These are phyloP conservation scores for Russula vinacea DNA, from an alignment of 768 basidiomycete genomes.

Conservation along the genomic window DNA sequence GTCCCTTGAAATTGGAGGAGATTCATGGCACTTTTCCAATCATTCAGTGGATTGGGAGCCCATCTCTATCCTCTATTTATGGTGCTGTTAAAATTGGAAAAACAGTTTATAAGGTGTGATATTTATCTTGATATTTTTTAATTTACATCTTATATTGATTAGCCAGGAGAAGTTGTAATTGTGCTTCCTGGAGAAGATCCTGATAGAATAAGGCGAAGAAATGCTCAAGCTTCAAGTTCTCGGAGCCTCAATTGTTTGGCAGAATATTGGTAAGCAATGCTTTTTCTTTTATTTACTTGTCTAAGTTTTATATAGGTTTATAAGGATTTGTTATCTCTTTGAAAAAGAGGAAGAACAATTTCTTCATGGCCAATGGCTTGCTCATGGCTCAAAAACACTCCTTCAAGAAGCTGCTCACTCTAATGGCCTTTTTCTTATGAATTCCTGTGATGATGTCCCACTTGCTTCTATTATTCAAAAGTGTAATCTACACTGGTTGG, in stretches of 20 bases:
- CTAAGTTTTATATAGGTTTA: conserved; percentile 51
- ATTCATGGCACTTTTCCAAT: conserved; percentile 37
- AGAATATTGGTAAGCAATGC: conserved; percentile 56
- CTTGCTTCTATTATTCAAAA: conserved; percentile 57
- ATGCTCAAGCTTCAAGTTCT: conserved; percentile 41
- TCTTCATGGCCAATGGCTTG: conserved; percentile 72
- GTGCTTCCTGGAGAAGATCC: conserved; percentile 56
- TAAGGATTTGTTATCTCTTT: conserved; percentile 62
- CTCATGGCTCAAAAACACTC: conserved; percentile 62
- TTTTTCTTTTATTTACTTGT: background rate
- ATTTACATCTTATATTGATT: background rate
- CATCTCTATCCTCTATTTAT: background rate
- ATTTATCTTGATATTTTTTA: background rate
- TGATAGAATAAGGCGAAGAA: conserved; percentile 42
- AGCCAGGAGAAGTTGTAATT: conserved; percentile 65
- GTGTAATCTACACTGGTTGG: conserved; percentile 49
- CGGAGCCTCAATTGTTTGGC: conserved; percentile 54
- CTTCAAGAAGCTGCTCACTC: conserved; percentile 67
- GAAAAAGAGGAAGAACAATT: conserved; percentile 45
- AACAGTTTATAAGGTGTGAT: conserved; percentile 54
- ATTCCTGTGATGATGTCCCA: conserved; percentile 55
- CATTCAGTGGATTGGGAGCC: conserved; percentile 15
- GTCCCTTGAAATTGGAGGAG: background rate
- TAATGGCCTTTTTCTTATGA: conserved; percentile 52
- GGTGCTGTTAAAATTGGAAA: conserved; percentile 52